A percentile compares a stretch with the other conserved stretches of the same genome.
These are phyloP conservation scores for Heterobasidion occidentale DNA, from an alignment of 1,284 basidiomycete genomes.

Conservation along the genomic window DNA sequence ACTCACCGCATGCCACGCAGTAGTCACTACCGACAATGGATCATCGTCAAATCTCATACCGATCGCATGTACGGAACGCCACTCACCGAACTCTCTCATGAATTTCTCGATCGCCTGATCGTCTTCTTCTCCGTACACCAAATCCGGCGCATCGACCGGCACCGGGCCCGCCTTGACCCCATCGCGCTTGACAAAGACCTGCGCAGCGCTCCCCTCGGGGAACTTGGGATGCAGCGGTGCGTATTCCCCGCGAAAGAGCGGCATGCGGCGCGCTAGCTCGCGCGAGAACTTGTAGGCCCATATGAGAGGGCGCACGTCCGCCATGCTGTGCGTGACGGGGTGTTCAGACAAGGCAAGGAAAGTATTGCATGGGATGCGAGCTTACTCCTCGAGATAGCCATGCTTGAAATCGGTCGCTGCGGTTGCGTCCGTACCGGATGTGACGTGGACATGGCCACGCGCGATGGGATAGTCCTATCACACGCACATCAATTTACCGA, in stretches of 20 bases:
- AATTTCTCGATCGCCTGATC: slow-evolving; percentile 41
- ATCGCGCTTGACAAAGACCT: slow-evolving; percentile 17
- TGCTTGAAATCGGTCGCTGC: slow-evolving; percentile 28
- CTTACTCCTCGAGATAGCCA: slow-evolving; percentile 17
- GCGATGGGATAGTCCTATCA: slow-evolving; percentile 27
- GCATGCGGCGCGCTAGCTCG: slow-evolving; percentile 54
- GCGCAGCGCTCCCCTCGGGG: slow-evolving; percentile 34
- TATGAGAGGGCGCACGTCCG: slow-evolving; percentile 43
- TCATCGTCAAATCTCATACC: slow-evolving; percentile 1
- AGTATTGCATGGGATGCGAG: background rate
- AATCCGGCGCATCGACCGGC: slow-evolving; percentile 32
- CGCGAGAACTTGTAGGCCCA: slow-evolving; percentile 52
- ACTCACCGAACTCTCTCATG: slow-evolving; percentile 22
- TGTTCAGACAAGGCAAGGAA: background rate
- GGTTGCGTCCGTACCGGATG: slow-evolving; percentile 26
- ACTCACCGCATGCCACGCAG: slow-evolving; percentile 50
- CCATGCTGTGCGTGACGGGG: slow-evolving; percentile 23
- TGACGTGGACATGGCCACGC: slow-evolving; percentile 35
- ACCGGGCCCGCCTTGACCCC: slow-evolving; percentile 23
- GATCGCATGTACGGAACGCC: too few species aligned
- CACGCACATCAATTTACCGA: background rate
- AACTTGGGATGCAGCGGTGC: slow-evolving; percentile 40
- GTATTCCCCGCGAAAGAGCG: slow-evolving; percentile 44
- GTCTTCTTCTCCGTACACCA: slow-evolving; percentile 49
- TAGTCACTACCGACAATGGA: slow-evolving; percentile 24